Conservation (phyloP, 495 filamentous ascomycete genomes). For the Endocarpon pusillum region DNA sequence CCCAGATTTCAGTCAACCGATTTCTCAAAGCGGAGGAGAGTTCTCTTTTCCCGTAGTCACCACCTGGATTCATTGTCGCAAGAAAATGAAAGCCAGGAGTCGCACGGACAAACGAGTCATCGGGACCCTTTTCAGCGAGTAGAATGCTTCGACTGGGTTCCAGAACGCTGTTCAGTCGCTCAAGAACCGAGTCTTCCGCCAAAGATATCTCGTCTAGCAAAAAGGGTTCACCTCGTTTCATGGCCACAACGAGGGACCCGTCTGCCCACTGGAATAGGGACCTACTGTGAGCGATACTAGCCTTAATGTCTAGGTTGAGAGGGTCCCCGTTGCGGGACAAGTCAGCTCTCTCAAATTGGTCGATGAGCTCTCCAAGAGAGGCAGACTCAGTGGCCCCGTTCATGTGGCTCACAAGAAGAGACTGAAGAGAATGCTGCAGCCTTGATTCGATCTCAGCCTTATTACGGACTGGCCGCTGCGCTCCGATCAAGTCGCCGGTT, state of each 20-base stretch:
- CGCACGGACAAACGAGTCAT: conserved; percentile 61
- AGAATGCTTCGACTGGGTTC: conserved; percentile 74
- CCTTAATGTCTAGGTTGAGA: conserved; percentile 37
- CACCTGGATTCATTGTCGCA: conserved; percentile 97
- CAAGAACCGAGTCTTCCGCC: conserved; percentile 92
- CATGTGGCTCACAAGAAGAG: conserved; percentile 24
- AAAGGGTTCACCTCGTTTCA: conserved; percentile 81
- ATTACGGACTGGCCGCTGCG: conserved; percentile 81
- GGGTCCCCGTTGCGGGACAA: conserved; percentile 25
- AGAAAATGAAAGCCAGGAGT: conserved; percentile 83
- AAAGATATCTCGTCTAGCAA: conserved; percentile 95
- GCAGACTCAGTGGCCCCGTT: conserved; percentile 14
- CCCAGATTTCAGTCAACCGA: conserved; percentile 98
- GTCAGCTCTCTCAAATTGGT: conserved; percentile 15
- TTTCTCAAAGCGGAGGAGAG: conserved; percentile 90
- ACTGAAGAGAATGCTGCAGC: conserved; percentile 43
- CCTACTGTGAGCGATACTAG: conserved; percentile 43
- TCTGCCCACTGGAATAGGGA: conserved; percentile 94
- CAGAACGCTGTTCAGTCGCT: conserved; percentile 93
- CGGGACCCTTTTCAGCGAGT: conserved; percentile 81
- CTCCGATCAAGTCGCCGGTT: conserved; percentile 91
- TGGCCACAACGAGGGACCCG: conserved; percentile 83
- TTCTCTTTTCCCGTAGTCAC: conserved; percentile 94
- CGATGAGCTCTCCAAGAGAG: conserved; percentile 28
- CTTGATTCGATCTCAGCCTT: conserved; percentile 49